Base-by-base conservation (phyloP, 2,329 filamentous ascomycete species). In the Arachnomyces sp. region DNA sequence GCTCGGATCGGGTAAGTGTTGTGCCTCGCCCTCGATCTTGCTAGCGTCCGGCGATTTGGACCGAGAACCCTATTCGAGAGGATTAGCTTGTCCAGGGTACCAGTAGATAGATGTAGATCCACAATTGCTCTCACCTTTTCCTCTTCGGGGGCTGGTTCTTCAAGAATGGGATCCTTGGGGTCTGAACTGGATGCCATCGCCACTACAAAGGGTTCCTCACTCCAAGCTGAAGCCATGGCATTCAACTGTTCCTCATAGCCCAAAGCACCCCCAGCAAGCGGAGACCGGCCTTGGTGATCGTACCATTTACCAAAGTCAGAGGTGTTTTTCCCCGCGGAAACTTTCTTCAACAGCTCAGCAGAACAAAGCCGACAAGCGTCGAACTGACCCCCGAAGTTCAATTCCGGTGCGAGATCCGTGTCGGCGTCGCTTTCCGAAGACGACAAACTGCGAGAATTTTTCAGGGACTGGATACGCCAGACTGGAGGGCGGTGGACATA, bases 401-500 rank as follows among this genome's bases (percentile, higher is more conserved):
- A n/a, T 43, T 46, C 8, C 41, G 28, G 16, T 29, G 37, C 9
- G 40, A 31, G 13, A 12, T 42, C 33, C 12, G 42, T 29, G 15
- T 36, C 34, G 20, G 33, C 3, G 12, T 28, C 8, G 28, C 28
- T 25, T 7, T 34, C 17, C 7, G 34, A 34, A 9, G 28, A 42
- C 9, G 15, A 14, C 7, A 28, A 15, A 36, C 29, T 34, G 12
- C 31, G 29, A 8, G 39, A 20, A 6, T 40, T 25, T 11, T 39
- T 28, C 11, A 42, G 39, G n/a, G 47, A 43, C 17, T 46, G 39
- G 16, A 49, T 44, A 28, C 39, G 48, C 49, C 53, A 58, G 9
- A 60, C 51, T 1, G 57, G 53, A 25, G 57, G 57, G 14, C 58
- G 51, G 41, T 54, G 48, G 34, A 56, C 52, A 39, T 62, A 60